These are phyloP conservation scores for Prillingera fragicola DNA, from an alignment of 1,284 basidiomycete species.

Conservation along the genomic window DNA sequence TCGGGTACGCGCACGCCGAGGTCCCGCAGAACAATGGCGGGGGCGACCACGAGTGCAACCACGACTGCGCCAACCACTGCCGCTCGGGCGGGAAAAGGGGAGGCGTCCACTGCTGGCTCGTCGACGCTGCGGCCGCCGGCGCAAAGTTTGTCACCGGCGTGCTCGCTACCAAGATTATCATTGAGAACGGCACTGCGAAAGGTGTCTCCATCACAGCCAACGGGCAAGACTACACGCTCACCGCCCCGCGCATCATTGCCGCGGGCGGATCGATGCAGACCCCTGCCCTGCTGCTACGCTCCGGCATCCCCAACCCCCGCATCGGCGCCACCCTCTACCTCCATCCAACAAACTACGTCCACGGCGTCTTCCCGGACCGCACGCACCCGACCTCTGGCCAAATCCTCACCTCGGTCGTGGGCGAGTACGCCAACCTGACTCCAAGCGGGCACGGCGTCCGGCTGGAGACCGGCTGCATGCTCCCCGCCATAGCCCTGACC, in stretches of 20 bases:
- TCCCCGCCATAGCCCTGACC: conserved; percentile 42
- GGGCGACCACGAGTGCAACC: conserved; percentile 1
- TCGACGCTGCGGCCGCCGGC: conserved; percentile 18
- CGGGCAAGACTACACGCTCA: too few relatives aligned
- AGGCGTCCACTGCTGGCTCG: conserved; percentile 21
- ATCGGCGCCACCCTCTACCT: conserved; percentile 50
- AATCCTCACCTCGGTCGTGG: conserved; percentile 49
- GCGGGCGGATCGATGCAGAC: conserved; percentile 48
- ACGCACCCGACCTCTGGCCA: conserved; percentile 50
- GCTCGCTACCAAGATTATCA: conserved; percentile 23
- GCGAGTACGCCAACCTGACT: conserved; percentile 40
- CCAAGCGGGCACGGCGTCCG: conserved; percentile 47
- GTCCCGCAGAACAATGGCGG: conserved; percentile 23
- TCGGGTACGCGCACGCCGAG: conserved; percentile 14
- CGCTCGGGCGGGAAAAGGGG: conserved; percentile 20
- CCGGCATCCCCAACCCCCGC: conserved; percentile 47
- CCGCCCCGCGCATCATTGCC: conserved; percentile 47
- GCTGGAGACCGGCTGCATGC: conserved; percentile 49
- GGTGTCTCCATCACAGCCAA: conserved; percentile 25
- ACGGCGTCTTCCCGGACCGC: conserved; percentile 47
- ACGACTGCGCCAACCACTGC: conserved; percentile 17
- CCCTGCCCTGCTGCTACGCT: conserved; percentile 49
- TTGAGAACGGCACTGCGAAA: conserved; percentile 22
- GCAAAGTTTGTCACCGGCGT: conserved; percentile 21
- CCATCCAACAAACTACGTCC: conserved; percentile 49